phyloP scores from a whole-genome alignment of 2,329 filamentous ascomycete genomes.

The Shiraia bambusicola region DNA sequence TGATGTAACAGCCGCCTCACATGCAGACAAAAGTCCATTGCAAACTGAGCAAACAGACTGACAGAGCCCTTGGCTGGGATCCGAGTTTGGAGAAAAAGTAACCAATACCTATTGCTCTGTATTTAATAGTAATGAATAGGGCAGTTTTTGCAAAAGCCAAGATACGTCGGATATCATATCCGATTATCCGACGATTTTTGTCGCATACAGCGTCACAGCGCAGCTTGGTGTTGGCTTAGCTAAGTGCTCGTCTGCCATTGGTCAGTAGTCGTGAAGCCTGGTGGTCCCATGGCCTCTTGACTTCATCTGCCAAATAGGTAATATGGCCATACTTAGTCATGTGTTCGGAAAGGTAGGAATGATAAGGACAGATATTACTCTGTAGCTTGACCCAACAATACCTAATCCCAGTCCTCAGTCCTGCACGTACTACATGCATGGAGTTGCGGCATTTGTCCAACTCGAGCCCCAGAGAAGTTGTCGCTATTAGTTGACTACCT shows the following conservation, averaged over 20 bases:
- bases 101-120: too few relatives aligned
- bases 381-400: too few relatives aligned
- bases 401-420: too few relatives aligned
- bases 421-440: neutral
- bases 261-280: slow-evolving; percentile 1
- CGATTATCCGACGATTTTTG: slow-evolving; percentile 15
- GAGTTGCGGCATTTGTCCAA: slow-evolving; percentile 26
- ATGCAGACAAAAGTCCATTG: neutral
- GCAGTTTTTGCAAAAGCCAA: neutral
- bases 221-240: slow-evolving; percentile 7
- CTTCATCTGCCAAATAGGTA: neutral
- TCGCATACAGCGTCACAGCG: slow-evolving; percentile 8
- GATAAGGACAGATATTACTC: too few relatives aligned
- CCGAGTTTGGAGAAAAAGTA: slow-evolving; percentile 1
- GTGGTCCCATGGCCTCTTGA: neutral
- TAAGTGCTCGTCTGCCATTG: slow-evolving; percentile 16
- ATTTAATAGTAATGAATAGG: too few relatives aligned
- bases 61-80: neutral
- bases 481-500: slow-evolving; percentile 8
- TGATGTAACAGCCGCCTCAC: slow-evolving; percentile 8
- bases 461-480: slow-evolving; percentile 11
- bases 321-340: too few relatives aligned
- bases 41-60: too few relatives aligned
- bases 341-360: too few relatives aligned
- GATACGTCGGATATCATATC: slow-evolving; percentile 18